Conservation (phyloP, 164 flowering plant species). For the grape (Vitis vinifera) region ASM3070453v1 NC_081823.1:10391501-10392000, state of each 20-base stretch:
- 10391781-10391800: slow-evolving; percentile 51
- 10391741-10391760: slow-evolving; percentile 85
- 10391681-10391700: slow-evolving; percentile 69
- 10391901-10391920: slow-evolving; percentile 84
- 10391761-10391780: slow-evolving; percentile 97
- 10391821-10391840: slow-evolving; percentile 98
- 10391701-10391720: slow-evolving; percentile 69
- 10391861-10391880: slow-evolving; percentile 58
- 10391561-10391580: slow-evolving; percentile 45
- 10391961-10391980: slow-evolving; percentile 84
- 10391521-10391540: background rate
- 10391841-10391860: slow-evolving; percentile 77
- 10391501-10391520: background rate
- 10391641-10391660: slow-evolving; percentile 90
- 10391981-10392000: slow-evolving; percentile 51
- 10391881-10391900: slow-evolving; percentile 66
- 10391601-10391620: slow-evolving; percentile 83
- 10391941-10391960: slow-evolving; percentile 82
- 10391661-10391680: slow-evolving; percentile 71
- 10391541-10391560: slow-evolving; percentile 9
- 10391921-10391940: slow-evolving; percentile 68
- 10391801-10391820: slow-evolving; percentile 86
- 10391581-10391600: slow-evolving; percentile 87
- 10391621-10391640: slow-evolving; percentile 94
- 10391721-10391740: slow-evolving; percentile 88